These are phyloP conservation scores for Salvia hispanica DNA, from an alignment of 257 asterid genomes.

Conservation along the genomic window DNA sequence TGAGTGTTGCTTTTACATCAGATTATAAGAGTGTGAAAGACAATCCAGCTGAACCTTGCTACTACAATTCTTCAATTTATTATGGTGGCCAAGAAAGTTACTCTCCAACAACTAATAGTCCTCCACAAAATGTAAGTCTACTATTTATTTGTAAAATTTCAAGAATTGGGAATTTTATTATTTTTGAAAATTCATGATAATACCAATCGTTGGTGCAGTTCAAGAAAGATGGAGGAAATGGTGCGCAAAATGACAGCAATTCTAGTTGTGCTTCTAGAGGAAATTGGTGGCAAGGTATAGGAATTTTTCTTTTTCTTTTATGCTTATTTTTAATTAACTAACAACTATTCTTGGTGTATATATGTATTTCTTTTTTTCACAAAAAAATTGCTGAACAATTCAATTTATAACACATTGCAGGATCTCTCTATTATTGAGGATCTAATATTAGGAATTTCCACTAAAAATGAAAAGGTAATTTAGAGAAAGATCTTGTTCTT, in stretches of 20 bases:
- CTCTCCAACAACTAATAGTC: constrained; percentile 43
- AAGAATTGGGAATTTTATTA: not conserved
- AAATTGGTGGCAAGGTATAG: constrained; percentile 86
- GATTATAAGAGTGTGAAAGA: constrained; percentile 41
- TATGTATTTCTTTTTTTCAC: not conserved
- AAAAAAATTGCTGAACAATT: not conserved
- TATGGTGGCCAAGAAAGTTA: constrained; percentile 83
- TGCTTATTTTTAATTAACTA: not conserved
- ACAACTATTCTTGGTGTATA: not conserved
- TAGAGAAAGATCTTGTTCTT: not conserved
- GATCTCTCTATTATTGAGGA: constrained; percentile 69
- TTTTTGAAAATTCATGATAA: no score
- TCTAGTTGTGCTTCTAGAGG: constrained; percentile 71
- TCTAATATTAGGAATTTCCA: not conserved
- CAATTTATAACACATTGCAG: constrained; percentile 35
- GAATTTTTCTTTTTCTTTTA: not conserved
- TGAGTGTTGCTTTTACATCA: constrained; percentile 25
- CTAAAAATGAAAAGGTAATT: constrained; percentile 18
- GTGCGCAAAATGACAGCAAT: constrained; percentile 53
- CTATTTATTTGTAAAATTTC: not conserved
- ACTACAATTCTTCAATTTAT: constrained; percentile 73
- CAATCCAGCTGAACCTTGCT: constrained; percentile 55
- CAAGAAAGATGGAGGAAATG: constrained; percentile 53
- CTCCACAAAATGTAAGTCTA: constrained; percentile 51
- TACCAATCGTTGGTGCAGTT: constrained; percentile 32